Evolutionary conservation across 2,329 filamentous ascomycete species (phyloP).

Genomic region (Alternaria sp.): DNA sequence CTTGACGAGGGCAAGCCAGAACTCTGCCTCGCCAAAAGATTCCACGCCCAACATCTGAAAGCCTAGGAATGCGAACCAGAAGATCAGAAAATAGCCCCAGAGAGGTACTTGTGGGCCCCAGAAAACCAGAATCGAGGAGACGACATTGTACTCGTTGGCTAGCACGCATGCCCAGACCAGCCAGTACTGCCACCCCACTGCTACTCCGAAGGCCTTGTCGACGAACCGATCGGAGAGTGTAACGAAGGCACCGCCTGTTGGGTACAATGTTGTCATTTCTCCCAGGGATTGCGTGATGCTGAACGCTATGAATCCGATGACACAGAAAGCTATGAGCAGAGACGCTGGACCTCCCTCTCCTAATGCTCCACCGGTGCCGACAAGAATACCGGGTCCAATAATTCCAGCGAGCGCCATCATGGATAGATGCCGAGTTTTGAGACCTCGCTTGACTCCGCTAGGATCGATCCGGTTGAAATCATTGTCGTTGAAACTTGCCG

Average conservation of each 20-base stretch:
- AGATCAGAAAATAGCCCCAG: constrained; percentile 55
- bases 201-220: constrained; percentile 34
- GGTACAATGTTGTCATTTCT: constrained; percentile 77
- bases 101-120: constrained; percentile 65
- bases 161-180: constrained; percentile 72
- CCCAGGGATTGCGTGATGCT: constrained; percentile 77
- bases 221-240: constrained; percentile 72
- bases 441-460: constrained; percentile 72
- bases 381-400: constrained; percentile 74
- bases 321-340: constrained; percentile 76
- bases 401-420: constrained; percentile 64
- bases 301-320: constrained; percentile 74
- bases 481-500: constrained; percentile 32
- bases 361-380: constrained; percentile 75
- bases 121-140: constrained; percentile 71
- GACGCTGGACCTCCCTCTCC: constrained; percentile 75
- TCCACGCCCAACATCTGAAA: constrained; percentile 54
- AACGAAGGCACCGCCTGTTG: constrained; percentile 76
- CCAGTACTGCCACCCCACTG: constrained; percentile 48
- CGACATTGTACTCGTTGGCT: constrained; percentile 76
- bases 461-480: constrained; percentile 60
- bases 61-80: constrained; percentile 50
- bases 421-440: constrained; percentile 72
- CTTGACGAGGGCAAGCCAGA: constrained; percentile 55
- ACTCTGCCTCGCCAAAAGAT: constrained; percentile 55